A percentile compares a stretch with the other conserved stretches of the same genome.
Evolutionary conservation across 345 rosid species (phyloP).

Genomic region (Garcia nutans): DNA sequence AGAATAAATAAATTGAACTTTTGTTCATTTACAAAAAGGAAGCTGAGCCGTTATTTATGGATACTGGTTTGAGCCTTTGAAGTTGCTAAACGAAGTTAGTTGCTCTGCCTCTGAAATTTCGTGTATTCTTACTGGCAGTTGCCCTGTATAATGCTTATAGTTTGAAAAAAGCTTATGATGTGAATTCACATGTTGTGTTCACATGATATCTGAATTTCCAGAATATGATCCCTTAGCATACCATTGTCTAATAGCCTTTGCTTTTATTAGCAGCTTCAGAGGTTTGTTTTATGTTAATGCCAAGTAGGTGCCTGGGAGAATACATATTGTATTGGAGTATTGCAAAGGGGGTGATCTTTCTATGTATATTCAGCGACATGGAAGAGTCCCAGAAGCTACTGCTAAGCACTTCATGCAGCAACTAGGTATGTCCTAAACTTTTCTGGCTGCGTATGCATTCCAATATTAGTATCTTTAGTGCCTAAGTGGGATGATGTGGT

Average conservation of each 20-base stretch:
- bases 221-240: not conserved
- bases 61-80: not conserved
- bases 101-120: not conserved
- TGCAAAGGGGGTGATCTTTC: constrained; percentile 95
- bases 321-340: constrained; percentile 82
- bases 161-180: not conserved
- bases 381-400: constrained; percentile 68
- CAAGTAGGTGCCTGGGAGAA: constrained; percentile 71
- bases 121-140: not conserved
- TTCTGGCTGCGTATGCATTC: not conserved
- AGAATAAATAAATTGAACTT: not conserved
- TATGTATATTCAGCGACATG: constrained; percentile 68
- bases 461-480: constrained; percentile 11
- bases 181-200: not conserved
- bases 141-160: not conserved
- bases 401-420: constrained; percentile 96
- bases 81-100: constrained; percentile 1
- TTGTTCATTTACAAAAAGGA: not conserved
- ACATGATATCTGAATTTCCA: not conserved
- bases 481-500: not conserved
- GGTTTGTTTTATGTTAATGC: constrained; percentile 7
- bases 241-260: not conserved
- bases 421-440: constrained; percentile 49
- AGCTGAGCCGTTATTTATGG: not conserved
- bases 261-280: not conserved